Evolutionary conservation across 805 yeast genomes (phyloP).

Genomic region (Candida yuanshanica): DNA sequence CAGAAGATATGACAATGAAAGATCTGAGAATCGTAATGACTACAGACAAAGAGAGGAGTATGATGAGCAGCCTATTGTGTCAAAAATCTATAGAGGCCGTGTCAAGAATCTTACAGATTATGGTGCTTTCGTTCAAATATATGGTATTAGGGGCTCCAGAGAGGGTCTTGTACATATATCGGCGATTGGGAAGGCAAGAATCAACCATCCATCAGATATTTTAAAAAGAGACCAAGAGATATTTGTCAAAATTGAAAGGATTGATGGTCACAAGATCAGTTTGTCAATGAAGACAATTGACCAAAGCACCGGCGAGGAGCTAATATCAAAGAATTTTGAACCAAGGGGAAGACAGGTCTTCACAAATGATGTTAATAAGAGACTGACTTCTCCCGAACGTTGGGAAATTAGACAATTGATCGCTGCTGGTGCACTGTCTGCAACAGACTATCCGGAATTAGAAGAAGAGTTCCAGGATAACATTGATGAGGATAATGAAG

Average conservation of each 20-base stretch:
- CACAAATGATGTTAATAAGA: constrained; percentile 25
- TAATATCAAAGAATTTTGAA: constrained; percentile 1
- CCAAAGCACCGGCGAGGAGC: constrained; percentile 55
- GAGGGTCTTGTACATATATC: constrained; percentile 79
- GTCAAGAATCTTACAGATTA: constrained; percentile 57
- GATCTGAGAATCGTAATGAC: constrained; percentile 6
- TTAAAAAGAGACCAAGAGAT: constrained; percentile 55
- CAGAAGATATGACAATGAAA: not conserved
- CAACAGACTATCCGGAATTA: constrained; percentile 65
- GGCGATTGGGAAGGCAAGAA: constrained; percentile 46
- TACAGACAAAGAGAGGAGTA: constrained; percentile 12
- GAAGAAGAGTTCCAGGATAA: constrained; percentile 32
- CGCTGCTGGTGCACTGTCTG: constrained; percentile 67
- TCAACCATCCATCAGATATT: constrained; percentile 54
- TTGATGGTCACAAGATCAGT: constrained; percentile 46
- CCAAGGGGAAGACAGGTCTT: constrained; percentile 15
- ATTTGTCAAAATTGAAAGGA: constrained; percentile 49
- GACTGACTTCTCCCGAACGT: constrained; percentile 77
- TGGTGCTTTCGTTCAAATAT: constrained; percentile 72
- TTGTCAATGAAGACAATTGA: constrained; percentile 68
- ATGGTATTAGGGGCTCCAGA: constrained; percentile 28
- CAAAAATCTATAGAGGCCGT: constrained; percentile 51
- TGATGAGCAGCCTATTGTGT: constrained; percentile 32
- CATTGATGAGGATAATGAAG: constrained; percentile 14
- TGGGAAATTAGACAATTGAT: constrained; percentile 87